These are phyloP conservation scores for Murraya paniculata DNA, from an alignment of 345 rosid species.

Conservation along the genomic window DNA sequence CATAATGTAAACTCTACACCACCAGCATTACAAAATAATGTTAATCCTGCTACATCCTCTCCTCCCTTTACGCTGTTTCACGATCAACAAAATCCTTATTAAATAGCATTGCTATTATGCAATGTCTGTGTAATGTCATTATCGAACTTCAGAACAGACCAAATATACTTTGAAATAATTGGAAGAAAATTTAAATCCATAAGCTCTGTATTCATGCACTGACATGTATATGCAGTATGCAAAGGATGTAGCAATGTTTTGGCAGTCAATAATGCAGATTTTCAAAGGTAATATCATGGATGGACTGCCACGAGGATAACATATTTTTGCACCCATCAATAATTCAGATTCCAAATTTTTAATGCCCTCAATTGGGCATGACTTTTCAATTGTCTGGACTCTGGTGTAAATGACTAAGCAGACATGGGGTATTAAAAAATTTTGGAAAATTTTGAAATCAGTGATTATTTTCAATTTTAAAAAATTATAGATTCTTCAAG, in stretches of 20 bases:
- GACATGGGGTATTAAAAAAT: neutral
- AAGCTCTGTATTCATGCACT: no score
- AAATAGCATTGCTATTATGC: no score
- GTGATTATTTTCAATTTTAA: neutral
- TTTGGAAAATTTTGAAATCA: neutral
- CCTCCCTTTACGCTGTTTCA: no score
- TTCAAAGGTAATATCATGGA: neutral
- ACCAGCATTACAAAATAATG: no score
- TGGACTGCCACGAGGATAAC: neutral
- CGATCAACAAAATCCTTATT: no score
- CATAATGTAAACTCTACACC: no score
- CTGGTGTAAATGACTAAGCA: neutral
- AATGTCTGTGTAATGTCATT: no score
- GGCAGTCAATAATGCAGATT: neutral
- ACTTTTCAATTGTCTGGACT: neutral
- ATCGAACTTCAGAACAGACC: no score
- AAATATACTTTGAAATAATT: no score
- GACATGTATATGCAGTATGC: no score
- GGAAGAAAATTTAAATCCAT: no score
- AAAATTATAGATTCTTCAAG: neutral
- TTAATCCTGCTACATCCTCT: no score
- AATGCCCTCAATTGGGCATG: neutral
- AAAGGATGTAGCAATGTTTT: neutral
- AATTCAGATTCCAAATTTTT: neutral
- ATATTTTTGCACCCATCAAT: neutral